Percentiles rank a stretch among this genome's conserved stretches.
Conservation (phyloP, 768 basidiomycete genomes). For the Holtermanniella nyarrowii region DNA sequence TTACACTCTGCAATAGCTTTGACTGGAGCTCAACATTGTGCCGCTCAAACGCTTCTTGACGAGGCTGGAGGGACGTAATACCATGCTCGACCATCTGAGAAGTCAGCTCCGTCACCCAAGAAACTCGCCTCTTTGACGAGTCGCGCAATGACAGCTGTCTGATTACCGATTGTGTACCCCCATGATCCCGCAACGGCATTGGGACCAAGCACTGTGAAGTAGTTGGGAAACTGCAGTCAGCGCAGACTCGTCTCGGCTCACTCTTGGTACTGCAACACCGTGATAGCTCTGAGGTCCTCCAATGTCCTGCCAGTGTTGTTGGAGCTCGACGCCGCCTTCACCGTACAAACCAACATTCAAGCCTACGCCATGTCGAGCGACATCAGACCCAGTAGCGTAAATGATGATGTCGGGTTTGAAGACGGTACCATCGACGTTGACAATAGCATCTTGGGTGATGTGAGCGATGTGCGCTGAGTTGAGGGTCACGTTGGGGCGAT, state of each 20-base stretch:
- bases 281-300: slow-evolving; percentile 4
- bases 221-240: slow-evolving; percentile 5
- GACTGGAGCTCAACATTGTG: neutral
- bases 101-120: neutral
- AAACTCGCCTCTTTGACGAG: neutral
- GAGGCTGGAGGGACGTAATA: neutral
- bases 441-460: slow-evolving; percentile 9
- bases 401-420: slow-evolving; percentile 5
- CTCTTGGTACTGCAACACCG: slow-evolving; percentile 1
- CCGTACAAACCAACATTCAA: slow-evolving; percentile 3
- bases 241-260: neutral
- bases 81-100: neutral
- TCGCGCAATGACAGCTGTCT: slow-evolving; percentile 1
- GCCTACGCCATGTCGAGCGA: slow-evolving; percentile 4
- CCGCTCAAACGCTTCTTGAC: neutral
- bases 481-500: slow-evolving; percentile 50
- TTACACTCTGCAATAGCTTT: neutral
- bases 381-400: slow-evolving; percentile 2
- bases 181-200: slow-evolving; percentile 8
- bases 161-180: slow-evolving; percentile 6
- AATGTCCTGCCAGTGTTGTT: slow-evolving; percentile 2
- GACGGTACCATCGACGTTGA: slow-evolving; percentile 3
- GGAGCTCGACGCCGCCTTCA: slow-evolving; percentile 2
- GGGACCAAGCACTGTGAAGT: slow-evolving; percentile 5
- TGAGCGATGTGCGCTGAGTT: slow-evolving; percentile 4